Conservation (phyloP, 352 stramenopile genomes). For the Pythium aquatile region DNA sequence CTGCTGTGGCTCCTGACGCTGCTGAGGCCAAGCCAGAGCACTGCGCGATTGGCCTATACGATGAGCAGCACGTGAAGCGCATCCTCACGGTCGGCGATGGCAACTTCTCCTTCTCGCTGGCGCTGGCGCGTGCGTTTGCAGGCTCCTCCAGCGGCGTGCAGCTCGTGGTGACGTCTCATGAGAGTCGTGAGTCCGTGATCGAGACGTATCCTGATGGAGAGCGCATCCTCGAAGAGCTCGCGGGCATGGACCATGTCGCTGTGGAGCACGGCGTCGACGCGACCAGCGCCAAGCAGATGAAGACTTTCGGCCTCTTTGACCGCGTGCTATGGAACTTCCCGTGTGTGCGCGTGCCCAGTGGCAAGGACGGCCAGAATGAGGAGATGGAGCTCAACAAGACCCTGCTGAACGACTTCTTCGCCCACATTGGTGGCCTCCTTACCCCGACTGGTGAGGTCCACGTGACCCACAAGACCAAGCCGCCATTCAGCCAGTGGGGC, state of each 20-base stretch:
- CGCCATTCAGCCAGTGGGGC: constrained; percentile 87
- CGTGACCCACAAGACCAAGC: constrained; percentile 96
- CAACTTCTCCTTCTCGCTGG: constrained; percentile 95
- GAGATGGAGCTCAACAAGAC: constrained; percentile 95
- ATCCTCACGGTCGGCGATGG: constrained; percentile 94
- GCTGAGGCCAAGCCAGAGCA: constrained; percentile 12
- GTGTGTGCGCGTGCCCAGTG: constrained; percentile 86
- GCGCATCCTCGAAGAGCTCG: constrained; percentile 74
- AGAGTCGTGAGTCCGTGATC: constrained; percentile 80
- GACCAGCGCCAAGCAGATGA: constrained; percentile 77
- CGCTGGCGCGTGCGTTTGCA: constrained; percentile 70
- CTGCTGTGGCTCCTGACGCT: neutral
- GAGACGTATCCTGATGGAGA: constrained; percentile 90
- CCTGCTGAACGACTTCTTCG: constrained; percentile 90
- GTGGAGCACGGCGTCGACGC: constrained; percentile 92
- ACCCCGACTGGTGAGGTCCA: constrained; percentile 85
- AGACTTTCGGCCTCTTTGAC: constrained; percentile 78
- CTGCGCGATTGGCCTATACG: constrained; percentile 53
- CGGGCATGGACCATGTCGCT: constrained; percentile 49
- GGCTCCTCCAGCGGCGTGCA: constrained; percentile 24
- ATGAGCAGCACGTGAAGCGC: constrained; percentile 38
- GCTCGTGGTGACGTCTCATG: constrained; percentile 92
- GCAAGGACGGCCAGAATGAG: constrained; percentile 96
- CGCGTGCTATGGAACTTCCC: constrained; percentile 97
- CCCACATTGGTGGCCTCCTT: constrained; percentile 47